Evolutionary conservation across 345 rosid genomes (phyloP), one percentile per base, ranked within the genome.

Genomic region (Xanthoceras sorbifolium): DNA sequence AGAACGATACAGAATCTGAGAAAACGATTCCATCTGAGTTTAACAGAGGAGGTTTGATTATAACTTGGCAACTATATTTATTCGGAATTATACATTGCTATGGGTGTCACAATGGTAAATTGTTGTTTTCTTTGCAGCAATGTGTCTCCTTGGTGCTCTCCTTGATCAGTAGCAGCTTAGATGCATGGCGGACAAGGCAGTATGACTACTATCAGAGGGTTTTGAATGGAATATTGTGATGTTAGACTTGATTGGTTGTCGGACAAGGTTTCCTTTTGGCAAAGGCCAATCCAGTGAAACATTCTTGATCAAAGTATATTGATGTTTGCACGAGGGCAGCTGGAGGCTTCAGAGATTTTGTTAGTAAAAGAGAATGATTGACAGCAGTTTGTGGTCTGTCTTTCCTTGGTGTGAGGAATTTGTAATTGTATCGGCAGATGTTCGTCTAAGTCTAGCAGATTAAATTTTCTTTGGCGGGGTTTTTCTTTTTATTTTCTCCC

Each of bases 101-200:
- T 72, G 71, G 67, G 71, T 77, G 67, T 85, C 67, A 68, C 62
- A 18, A 25, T 20, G 12, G 6, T 44, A 5, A 25, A 71, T 26
- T 78, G 42, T 76, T 87, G 69, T 67, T 84, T 82, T 81, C 67
- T 78, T n/a, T 44, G 83, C 93, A 97, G 99, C 99, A 97, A 90
- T 97, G 98, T 62, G 99, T 97, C 60, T 97, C 99, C 38, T 87
- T 91, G 93, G 98, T 97, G 84, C 97, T 97, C 18, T 92, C 98
- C 74, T 92, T 97, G 71, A 97, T 97, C 86, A 90, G 99, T 83
- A 94, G 94, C 86, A 97, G 98, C 85, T 82, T 97, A 86, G 99
- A 97, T 89, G 99, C 99, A 25, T 97, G 99, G 99, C 86, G 99
- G 78, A 94, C 98, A 23, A 88, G 99, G 57, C 99, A 97, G 48